Evolutionary conservation across 164 flowering plant genomes (phyloP), one percentile per base, ranked within the genome.

Genomic region (Nelumbo lutea): DNA sequence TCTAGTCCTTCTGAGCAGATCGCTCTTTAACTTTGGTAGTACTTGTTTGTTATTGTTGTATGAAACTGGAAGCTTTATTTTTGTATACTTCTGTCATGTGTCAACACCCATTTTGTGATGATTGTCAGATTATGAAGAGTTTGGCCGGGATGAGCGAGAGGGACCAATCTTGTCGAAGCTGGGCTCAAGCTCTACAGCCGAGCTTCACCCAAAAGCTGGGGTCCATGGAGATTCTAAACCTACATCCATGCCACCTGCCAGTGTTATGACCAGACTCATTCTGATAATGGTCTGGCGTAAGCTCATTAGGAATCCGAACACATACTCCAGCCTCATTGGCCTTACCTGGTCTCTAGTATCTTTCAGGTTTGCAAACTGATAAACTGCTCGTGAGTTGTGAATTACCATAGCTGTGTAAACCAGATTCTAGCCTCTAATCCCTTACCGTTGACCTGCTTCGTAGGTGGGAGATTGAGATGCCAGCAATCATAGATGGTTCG

Each of bases 221-320:
- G 79, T 58, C 4, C 63, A 65, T 9, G 86, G 69, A n/a, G 88
- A 79, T 0, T 3, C 83, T 3, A 83, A 80, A 70, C 62, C 80
- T 1, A 69, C 79, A 15, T 45, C 87, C 1, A 89, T 93, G 98
- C 98, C 98, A 0, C 97, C 98, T 14, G 80, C 98, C 40, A 27
- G 27, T 27, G 27, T 27, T 27, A 27, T 27, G 27, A 27, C 27
- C 27, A 27, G 27, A 27, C 27, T 27, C 27, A 27, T 27, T 27
- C 27, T 27, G 27, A 93, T 93, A 55, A 93, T 93, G 98, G 98
- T 93, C 45, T 93, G 98, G 98, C 66, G 98, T 42, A 93, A 93
- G 64, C 91, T 93, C 5, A 93, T 93, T 5, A 79, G 98, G 68
- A 93, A 93, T 70, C 98, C 98, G n/a, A 93, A 93, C 82, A 91